Percentiles rank a stretch among this genome's conserved stretches.
phyloP scores from a whole-genome alignment of 1,284 basidiomycete genomes.

The Ganoderma boninense region DNA sequence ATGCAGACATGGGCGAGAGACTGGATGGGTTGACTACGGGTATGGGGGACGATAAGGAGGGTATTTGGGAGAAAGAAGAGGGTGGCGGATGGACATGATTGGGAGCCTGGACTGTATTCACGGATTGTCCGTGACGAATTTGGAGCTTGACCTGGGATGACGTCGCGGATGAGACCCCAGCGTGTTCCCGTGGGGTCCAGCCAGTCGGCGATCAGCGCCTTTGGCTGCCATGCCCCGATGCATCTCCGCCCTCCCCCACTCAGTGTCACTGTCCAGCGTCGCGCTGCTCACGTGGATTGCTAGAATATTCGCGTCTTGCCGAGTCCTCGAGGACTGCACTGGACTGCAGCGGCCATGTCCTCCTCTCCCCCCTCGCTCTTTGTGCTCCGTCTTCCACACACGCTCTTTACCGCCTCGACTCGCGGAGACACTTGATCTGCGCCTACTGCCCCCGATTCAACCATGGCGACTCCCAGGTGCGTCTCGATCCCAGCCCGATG shows the following conservation, averaged over 20 bases:
- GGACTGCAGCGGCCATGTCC: slow-evolving; percentile 5
- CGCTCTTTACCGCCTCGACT: neutral
- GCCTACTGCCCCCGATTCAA: neutral
- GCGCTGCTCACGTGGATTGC: slow-evolving; percentile 32
- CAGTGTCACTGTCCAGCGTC: too few relatives aligned
- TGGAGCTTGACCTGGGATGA: slow-evolving; percentile 18
- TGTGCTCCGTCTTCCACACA: slow-evolving; percentile 1
- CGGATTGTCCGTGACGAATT: slow-evolving; percentile 4
- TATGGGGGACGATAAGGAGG: neutral
- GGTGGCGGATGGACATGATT: slow-evolving; percentile 20
- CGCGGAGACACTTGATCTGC: neutral
- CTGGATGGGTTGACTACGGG: neutral
- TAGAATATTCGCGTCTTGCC: slow-evolving; percentile 31
- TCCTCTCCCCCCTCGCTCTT: neutral
- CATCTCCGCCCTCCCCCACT: slow-evolving; percentile 14
- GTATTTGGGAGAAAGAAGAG: slow-evolving; percentile 16
- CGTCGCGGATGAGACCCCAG: slow-evolving; percentile 18
- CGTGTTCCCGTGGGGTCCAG: neutral
- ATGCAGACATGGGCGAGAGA: slow-evolving; percentile 27
- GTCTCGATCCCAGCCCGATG: neutral
- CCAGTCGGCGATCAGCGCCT: neutral
- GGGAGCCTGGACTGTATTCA: slow-evolving; percentile 10
- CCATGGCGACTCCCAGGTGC: slow-evolving; percentile 27
- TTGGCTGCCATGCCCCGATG: neutral
- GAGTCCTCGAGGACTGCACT: slow-evolving; percentile 12